Evolutionary conservation across 2,329 filamentous ascomycete genomes (phyloP).

Genomic region (Penicillium decumbens): DNA sequence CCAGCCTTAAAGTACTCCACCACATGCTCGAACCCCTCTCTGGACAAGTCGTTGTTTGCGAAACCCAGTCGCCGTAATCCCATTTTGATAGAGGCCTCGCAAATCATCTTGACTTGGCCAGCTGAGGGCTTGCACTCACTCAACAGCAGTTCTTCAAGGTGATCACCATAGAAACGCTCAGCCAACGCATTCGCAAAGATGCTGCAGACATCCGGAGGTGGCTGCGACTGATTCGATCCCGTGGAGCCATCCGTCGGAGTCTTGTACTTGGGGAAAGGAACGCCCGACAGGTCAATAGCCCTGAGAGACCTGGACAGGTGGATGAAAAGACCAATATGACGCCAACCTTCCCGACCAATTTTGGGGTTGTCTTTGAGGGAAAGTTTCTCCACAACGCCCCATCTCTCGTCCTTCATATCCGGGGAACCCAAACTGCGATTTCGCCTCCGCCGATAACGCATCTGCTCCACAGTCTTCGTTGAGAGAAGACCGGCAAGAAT

Average conservation of each 20-base stretch:
- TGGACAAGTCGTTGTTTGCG: slow-evolving; percentile 73
- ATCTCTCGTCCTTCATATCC: slow-evolving; percentile 31
- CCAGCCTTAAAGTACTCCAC: slow-evolving; percentile 69
- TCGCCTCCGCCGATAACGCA: slow-evolving; percentile 47
- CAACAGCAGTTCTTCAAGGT: slow-evolving; percentile 76
- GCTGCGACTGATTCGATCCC: slow-evolving; percentile 10
- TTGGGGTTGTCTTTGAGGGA: slow-evolving; percentile 84
- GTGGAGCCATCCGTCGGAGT: slow-evolving; percentile 25
- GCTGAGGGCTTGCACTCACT: slow-evolving; percentile 71
- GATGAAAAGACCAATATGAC: slow-evolving; percentile 80
- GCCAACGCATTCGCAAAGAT: slow-evolving; percentile 71
- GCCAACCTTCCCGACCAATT: slow-evolving; percentile 83
- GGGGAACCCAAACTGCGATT: slow-evolving; percentile 36
- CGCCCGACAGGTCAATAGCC: slow-evolving; percentile 77
- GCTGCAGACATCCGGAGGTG: slow-evolving; percentile 52
- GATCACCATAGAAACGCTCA: slow-evolving; percentile 68
- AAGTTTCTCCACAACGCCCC: slow-evolving; percentile 77
- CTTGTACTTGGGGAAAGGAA: slow-evolving; percentile 62
- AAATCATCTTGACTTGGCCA: slow-evolving; percentile 66
- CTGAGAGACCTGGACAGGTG: slow-evolving; percentile 85
- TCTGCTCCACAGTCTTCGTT: slow-evolving; percentile 62
- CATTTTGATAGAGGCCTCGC: slow-evolving; percentile 77
- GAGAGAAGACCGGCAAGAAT: slow-evolving; percentile 81
- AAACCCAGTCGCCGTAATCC: slow-evolving; percentile 75
- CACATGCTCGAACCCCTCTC: slow-evolving; percentile 69